phyloP scores from a whole-genome alignment of 345 rosid genomes.

The Citrus sinensis region DVS_A1.0 CM039161.1:3625501-3626000 shows the following conservation, averaged over 20 bases:
- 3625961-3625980: not conserved
- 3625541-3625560: constrained; percentile 85
- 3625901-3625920: too few species aligned
- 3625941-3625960: too few species aligned
- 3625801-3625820: too few species aligned
- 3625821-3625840: too few species aligned
- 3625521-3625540: constrained; percentile 81
- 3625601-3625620: constrained; percentile 87
- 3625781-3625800: not conserved
- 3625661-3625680: not conserved
- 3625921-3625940: too few species aligned
- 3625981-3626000: not conserved
- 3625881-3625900: rapidly evolving
- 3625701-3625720: not conserved
- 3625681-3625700: not conserved
- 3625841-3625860: too few species aligned
- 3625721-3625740: not conserved
- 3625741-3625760: not conserved
- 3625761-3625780: not conserved
- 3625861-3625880: too few species aligned
- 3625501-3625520: constrained; percentile 84
- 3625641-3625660: constrained; percentile 3
- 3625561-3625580: constrained; percentile 66
- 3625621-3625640: constrained; percentile 49
- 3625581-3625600: constrained; percentile 90